Percentiles rank a stretch among this genome's conserved stretches.
Evolutionary conservation across 108 stramenopile genomes (phyloP).

Genomic region (Mayamaea pseudoterrestris): DNA sequence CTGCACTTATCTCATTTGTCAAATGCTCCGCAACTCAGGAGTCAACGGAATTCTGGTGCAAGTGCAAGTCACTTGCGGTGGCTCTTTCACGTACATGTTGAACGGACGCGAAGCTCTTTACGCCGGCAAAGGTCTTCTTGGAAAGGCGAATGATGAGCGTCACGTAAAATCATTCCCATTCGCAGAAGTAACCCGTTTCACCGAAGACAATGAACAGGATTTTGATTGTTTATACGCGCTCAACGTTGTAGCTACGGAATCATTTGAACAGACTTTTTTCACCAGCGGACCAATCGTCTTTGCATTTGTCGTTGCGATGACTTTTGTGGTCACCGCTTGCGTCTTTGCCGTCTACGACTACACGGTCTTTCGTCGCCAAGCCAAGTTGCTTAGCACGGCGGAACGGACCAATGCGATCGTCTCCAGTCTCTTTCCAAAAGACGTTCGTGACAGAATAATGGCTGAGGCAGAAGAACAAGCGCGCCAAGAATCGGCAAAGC

Average conservation of each 20-base stretch:
- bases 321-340: constrained; percentile 7
- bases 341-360: constrained; percentile 9
- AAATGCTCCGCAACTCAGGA: too few relatives aligned
- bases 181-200: neutral
- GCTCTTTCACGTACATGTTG: constrained; percentile 9
- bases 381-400: neutral
- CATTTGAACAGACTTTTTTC: neutral
- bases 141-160: neutral
- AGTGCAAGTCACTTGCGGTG: constrained; percentile 14
- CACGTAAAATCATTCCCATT: neutral
- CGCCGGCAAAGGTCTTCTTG: neutral
- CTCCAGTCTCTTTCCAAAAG: constrained; percentile 3
- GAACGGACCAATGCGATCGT: constrained; percentile 5
- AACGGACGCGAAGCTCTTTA: constrained; percentile 3
- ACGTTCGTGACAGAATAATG: constrained; percentile 6
- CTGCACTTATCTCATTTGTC: too few relatives aligned
- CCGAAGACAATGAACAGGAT: neutral
- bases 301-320: constrained; percentile 1
- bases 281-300: constrained; percentile 2
- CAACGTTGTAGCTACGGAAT: constrained; percentile 1
- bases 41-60: constrained; percentile 11
- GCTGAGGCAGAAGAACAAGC: neutral
- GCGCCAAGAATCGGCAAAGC: neutral
- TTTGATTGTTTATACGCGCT: neutral
- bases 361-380: constrained; percentile 7